These are phyloP conservation scores for Curvularia sp. DNA, from an alignment of 2,329 filamentous ascomycete species.

Conservation along the genomic window DNA sequence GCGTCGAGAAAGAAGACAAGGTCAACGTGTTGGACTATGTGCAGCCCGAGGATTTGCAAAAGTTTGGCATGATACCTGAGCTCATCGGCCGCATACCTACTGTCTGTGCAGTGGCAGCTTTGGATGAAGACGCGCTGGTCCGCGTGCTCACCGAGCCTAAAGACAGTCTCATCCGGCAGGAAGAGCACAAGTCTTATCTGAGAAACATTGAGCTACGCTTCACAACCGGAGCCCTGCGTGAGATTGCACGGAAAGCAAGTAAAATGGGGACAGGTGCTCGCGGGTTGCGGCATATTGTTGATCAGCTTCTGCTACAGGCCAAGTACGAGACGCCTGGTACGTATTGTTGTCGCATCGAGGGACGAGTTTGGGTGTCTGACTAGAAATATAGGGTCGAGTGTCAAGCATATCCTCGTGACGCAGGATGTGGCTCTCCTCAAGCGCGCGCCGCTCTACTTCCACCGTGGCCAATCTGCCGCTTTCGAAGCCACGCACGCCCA, in stretches of 20 bases:
- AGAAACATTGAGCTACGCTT: constrained; percentile 80
- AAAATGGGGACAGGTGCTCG: constrained; percentile 74
- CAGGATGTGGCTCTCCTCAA: constrained; percentile 55
- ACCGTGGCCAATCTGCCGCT: constrained; percentile 51
- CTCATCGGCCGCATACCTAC: constrained; percentile 95
- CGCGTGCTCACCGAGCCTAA: constrained; percentile 91
- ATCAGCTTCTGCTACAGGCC: constrained; percentile 54
- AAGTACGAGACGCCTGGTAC: constrained; percentile 59
- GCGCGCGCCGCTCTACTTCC: constrained; percentile 53
- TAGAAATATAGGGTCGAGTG: constrained; percentile 46
- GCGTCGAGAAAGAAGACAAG: constrained; percentile 33
- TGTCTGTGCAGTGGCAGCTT: constrained; percentile 80
- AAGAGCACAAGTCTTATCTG: constrained; percentile 84
- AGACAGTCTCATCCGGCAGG: constrained; percentile 87
- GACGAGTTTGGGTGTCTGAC: constrained; percentile 12
- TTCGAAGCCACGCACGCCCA: constrained; percentile 52
- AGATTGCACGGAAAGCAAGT: constrained; percentile 75
- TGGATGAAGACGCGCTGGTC: constrained; percentile 73
- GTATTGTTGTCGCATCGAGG: constrained; percentile 8
- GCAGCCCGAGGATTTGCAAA: constrained; percentile 77
- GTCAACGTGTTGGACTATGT: constrained; percentile 73
- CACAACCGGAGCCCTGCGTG: constrained; percentile 79
- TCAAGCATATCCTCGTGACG: constrained; percentile 57
- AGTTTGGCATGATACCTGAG: constrained; percentile 91
- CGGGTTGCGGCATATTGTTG: constrained; percentile 58